A percentile compares a stretch with the other conserved stretches of the same genome.
Evolutionary conservation across 2,329 filamentous ascomycete species (phyloP).

Genomic region (Colletotrichum simmondsii): DNA sequence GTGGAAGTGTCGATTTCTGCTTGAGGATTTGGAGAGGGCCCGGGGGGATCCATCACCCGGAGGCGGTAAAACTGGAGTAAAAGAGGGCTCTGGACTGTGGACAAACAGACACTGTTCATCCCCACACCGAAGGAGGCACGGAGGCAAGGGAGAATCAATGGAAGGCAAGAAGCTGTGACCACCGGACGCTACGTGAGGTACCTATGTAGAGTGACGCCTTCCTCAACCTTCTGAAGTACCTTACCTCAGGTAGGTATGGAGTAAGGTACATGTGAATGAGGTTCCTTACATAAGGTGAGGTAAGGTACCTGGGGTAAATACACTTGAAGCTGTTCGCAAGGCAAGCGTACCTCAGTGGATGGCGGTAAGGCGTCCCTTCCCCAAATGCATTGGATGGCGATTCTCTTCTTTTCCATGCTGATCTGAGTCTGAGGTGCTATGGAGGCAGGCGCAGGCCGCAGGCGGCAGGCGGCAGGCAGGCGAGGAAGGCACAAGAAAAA

Average conservation of each 20-base stretch:
- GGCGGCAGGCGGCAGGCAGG: neutral
- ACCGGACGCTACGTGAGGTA: neutral
- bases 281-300: neutral
- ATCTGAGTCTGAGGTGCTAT: neutral
- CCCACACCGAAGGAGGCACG: neutral
- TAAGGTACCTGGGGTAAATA: neutral
- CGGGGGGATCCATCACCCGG: too few species aligned
- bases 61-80: neutral
- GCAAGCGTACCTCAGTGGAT: neutral
- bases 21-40: constrained; percentile 6
- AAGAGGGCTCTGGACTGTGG: too few species aligned
- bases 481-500: constrained; percentile 5
- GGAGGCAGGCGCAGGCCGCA: neutral
- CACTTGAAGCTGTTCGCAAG: neutral
- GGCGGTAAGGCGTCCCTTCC: neutral
- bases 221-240: too few species aligned
- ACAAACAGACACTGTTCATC: neutral
- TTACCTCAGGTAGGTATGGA: too few species aligned
- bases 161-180: neutral
- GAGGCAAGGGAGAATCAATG: neutral
- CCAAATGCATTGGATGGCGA: constrained; percentile 16
- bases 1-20: constrained; percentile 2
- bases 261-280: too few species aligned
- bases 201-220: too few species aligned
- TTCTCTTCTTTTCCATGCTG: constrained; percentile 30